These are phyloP conservation scores for Papiliotrema nemorosa DNA, from an alignment of 1,284 basidiomycete species.

Conservation along the genomic window DNA sequence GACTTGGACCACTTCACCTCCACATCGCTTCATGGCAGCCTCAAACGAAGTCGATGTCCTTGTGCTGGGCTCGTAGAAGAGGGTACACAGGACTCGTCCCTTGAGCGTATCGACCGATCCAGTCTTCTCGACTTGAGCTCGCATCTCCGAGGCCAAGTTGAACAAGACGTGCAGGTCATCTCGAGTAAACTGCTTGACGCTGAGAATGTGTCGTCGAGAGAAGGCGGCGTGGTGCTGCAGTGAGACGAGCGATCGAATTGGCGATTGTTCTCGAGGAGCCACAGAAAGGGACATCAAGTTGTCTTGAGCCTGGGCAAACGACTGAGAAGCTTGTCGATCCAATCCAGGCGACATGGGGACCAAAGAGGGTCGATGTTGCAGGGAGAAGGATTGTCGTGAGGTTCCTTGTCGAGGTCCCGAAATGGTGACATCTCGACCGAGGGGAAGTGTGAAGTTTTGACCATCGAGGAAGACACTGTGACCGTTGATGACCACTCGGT, in stretches of 20 bases:
- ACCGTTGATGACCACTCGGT: slow-evolving; percentile 89
- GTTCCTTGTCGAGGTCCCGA: slow-evolving; percentile 52
- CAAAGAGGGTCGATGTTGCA: slow-evolving; percentile 33
- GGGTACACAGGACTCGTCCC: slow-evolving; percentile 86
- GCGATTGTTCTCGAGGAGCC: slow-evolving; percentile 27
- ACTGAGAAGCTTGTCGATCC: slow-evolving; percentile 8
- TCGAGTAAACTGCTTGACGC: slow-evolving; percentile 89
- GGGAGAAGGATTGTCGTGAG: slow-evolving; percentile 43
- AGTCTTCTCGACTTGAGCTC: slow-evolving; percentile 86
- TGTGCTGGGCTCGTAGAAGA: slow-evolving; percentile 98
- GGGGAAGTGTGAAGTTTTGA: slow-evolving; percentile 58
- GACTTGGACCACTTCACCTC: slow-evolving; percentile 88
- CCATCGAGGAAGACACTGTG: slow-evolving; percentile 91
- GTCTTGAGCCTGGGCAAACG: slow-evolving; percentile 10
- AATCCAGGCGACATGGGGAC: slow-evolving; percentile 16
- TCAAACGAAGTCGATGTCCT: slow-evolving; percentile 97
- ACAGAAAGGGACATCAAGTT: slow-evolving; percentile 42
- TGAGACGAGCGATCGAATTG: slow-evolving; percentile 52
- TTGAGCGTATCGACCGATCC: slow-evolving; percentile 85
- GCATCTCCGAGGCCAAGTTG: slow-evolving; percentile 94
- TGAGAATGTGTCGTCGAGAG: slow-evolving; percentile 84
- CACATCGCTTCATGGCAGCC: slow-evolving; percentile 96
- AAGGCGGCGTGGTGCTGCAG: slow-evolving; percentile 65
- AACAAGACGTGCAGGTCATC: slow-evolving; percentile 93
- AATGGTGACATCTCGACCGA: slow-evolving; percentile 79